Evolutionary conservation across 192 early-diverging fungal species (phyloP).

Genomic region (Entomortierella chlamydospora): DNA sequence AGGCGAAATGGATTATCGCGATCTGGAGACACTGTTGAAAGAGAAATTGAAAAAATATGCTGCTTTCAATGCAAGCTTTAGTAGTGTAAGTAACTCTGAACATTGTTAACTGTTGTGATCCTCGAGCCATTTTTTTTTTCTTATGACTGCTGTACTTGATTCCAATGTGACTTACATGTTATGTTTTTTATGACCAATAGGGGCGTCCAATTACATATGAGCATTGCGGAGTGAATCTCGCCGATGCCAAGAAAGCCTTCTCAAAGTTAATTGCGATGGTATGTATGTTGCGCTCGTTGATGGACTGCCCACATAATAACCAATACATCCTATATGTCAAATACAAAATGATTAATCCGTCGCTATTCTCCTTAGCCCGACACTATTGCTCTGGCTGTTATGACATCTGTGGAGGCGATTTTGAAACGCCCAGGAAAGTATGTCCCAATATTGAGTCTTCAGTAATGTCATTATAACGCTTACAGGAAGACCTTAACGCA

Average conservation of each 20-base stretch:
- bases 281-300: neutral
- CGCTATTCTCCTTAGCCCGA: slow-evolving; percentile 57
- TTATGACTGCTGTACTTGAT: neutral
- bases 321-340: too few species aligned
- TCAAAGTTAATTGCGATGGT: slow-evolving; percentile 69
- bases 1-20: slow-evolving; percentile 28
- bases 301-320: neutral
- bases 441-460: neutral
- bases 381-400: slow-evolving; percentile 75
- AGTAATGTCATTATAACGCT: too few species aligned
- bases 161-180: neutral
- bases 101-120: neutral
- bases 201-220: slow-evolving; percentile 58
- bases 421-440: slow-evolving; percentile 73
- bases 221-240: slow-evolving; percentile 71
- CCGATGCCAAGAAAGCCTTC: slow-evolving; percentile 74
- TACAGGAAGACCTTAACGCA: too few species aligned
- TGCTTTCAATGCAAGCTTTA: slow-evolving; percentile 42
- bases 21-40: slow-evolving; percentile 24
- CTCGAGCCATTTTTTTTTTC: too few species aligned
- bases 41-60: slow-evolving; percentile 47
- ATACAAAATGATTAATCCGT: neutral
- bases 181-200: slow-evolving; percentile 31
- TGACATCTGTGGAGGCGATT: slow-evolving; percentile 77
- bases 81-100: slow-evolving; percentile 20